Percentiles rank a stretch among this genome's conserved stretches.
phyloP scores from a whole-genome alignment of 768 basidiomycete genomes.

The Lactarius tabidus region DNA sequence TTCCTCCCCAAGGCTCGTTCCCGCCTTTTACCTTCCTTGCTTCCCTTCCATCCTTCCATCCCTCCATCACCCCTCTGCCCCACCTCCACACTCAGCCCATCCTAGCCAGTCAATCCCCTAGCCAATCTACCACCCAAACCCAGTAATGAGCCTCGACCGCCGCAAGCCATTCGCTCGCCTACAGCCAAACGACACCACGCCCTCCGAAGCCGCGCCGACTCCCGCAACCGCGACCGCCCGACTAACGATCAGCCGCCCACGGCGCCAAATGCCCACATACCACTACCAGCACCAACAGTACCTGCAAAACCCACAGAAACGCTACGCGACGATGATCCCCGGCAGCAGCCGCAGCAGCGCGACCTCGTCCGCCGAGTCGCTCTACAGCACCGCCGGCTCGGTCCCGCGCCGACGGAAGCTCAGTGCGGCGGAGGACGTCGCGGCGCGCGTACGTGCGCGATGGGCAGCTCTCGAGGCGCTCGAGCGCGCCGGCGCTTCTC shows the following conservation, averaged over 20 bases:
- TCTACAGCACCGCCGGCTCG: conserved; percentile 7
- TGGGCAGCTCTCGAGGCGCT: conserved; percentile 25
- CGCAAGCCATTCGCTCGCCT: conserved; percentile 15
- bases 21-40: neutral
- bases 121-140: neutral
- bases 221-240: neutral
- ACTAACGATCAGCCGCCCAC: conserved; percentile 16
- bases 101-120: neutral
- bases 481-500: conserved; percentile 1
- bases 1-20: conserved; percentile 5
- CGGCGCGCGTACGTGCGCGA: conserved; percentile 20
- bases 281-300: conserved; percentile 3
- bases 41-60: neutral
- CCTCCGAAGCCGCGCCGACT: neutral
- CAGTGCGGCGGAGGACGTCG: conserved; percentile 24
- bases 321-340: conserved; percentile 20
- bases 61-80: neutral
- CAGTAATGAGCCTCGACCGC: conserved; percentile 17
- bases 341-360: conserved; percentile 23
- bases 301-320: conserved; percentile 12
- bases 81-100: neutral
- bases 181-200: conserved; percentile 3
- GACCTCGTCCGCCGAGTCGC: conserved; percentile 19
- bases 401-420: conserved; percentile 20
- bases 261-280: conserved; percentile 12